A percentile compares a stretch with the other conserved stretches of the same genome.
Conservation (phyloP, 2,329 filamentous ascomycete genomes). For the Xylaria sp. region DNA sequence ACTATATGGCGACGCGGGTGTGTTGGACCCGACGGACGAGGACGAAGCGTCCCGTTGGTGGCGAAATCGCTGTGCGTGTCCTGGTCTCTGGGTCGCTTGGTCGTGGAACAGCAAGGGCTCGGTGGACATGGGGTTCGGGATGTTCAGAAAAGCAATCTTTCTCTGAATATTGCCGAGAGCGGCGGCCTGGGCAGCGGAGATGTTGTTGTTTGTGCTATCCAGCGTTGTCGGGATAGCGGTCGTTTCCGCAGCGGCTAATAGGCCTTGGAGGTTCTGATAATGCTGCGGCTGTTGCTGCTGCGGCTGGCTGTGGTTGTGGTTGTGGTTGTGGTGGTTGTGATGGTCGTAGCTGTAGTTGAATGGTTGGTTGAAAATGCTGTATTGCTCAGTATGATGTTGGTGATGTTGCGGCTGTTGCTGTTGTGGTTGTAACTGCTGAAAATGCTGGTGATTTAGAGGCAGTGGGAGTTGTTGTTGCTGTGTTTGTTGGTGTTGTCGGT, state of each 20-base stretch:
- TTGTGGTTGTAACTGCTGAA: neutral
- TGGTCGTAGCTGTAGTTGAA: conserved; percentile 10
- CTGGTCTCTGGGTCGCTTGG: conserved; percentile 28
- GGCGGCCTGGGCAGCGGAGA: conserved; percentile 30
- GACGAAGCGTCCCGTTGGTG: conserved; percentile 58
- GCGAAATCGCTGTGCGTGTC: conserved; percentile 32
- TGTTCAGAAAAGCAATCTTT: conserved; percentile 14
- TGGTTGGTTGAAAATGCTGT: neutral
- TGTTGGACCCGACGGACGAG: conserved; percentile 55
- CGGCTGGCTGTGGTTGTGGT: neutral
- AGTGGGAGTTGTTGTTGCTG: conserved; percentile 11
- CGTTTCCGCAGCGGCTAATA: conserved; percentile 5
- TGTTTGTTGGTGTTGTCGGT: conserved; percentile 17
- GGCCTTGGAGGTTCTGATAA: neutral
- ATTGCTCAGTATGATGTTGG: neutral
- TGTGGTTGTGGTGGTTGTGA: conserved; percentile 15
- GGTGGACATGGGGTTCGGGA: conserved; percentile 31
- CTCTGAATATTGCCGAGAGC: conserved; percentile 22
- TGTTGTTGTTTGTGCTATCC: conserved; percentile 31
- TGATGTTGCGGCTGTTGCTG: neutral
- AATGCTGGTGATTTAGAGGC: too few relatives aligned
- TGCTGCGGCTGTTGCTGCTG: conserved; percentile 11
- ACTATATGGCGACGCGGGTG: conserved; percentile 55
- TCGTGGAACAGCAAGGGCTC: conserved; percentile 29
- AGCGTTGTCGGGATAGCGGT: conserved; percentile 29